Percentiles rank a stretch among this genome's conserved stretches.
Conservation (phyloP, 2,329 filamentous ascomycete species). For the Shiraia sp. region DNA sequence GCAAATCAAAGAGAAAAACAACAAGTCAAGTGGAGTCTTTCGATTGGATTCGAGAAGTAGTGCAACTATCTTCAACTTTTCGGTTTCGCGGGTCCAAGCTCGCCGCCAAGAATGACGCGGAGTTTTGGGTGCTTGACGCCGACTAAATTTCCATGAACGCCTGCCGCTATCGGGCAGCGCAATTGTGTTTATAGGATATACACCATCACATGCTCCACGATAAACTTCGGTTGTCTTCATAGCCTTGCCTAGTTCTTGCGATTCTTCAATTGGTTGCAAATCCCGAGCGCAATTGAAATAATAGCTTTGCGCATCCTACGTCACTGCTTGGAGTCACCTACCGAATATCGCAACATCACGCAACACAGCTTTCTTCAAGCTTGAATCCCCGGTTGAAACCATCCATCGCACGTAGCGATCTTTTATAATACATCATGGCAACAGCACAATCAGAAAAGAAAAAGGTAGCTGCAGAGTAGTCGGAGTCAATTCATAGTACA, state of each 20-base stretch:
- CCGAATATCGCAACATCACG: background rate
- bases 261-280: background rate
- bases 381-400: constrained; percentile 2
- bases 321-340: constrained; percentile 14
- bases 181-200: no score
- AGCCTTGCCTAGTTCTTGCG: background rate
- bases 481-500: background rate
- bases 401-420: constrained; percentile 1
- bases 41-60: background rate
- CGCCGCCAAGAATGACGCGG: background rate
- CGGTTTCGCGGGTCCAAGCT: background rate
- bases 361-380: background rate
- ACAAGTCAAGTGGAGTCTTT: constrained; percentile 5
- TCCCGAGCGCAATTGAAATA: background rate
- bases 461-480: constrained; percentile 23
- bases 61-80: background rate
- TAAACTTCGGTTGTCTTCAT: no score
- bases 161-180: no score
- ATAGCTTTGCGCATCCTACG: constrained; percentile 2
- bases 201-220: no score
- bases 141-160: background rate
- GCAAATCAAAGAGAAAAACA: constrained; percentile 2
- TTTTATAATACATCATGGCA: constrained; percentile 22
- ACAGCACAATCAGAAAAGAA: constrained; percentile 40
- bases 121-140: background rate